Conservation (phyloP, 2,329 filamentous ascomycete species). For the Diaporthe caulivora region DNA sequence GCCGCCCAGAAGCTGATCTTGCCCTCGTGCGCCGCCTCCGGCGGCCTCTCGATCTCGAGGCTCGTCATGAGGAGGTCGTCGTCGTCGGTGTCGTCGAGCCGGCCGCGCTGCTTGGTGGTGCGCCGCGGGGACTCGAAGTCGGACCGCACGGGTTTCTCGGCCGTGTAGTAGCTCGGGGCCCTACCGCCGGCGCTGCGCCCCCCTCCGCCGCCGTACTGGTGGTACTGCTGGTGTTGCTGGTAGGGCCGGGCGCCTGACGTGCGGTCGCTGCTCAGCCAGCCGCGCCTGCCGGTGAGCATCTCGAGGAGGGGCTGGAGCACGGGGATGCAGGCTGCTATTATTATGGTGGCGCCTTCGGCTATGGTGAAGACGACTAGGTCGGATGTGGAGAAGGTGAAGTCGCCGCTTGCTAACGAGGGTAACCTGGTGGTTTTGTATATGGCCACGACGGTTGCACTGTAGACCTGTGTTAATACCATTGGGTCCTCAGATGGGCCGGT, state of each 20-base stretch:
- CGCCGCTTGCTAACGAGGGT: constrained; percentile 44
- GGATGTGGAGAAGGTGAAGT: constrained; percentile 52
- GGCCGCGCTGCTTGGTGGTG: background rate
- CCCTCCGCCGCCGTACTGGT: no score
- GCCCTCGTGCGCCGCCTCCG: no score
- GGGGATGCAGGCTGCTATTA: constrained; percentile 52
- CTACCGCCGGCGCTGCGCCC: background rate
- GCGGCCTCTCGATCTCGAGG: background rate
- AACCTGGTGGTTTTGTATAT: constrained; percentile 50
- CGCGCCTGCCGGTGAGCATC: constrained; percentile 41
- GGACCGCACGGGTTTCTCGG: constrained; percentile 17
- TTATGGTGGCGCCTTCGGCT: constrained; percentile 50
- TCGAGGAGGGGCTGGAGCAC: constrained; percentile 50
- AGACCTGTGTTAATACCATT: background rate
- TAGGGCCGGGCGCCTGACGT: constrained; percentile 21
- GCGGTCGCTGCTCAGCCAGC: constrained; percentile 32
- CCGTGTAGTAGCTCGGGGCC: constrained; percentile 8
- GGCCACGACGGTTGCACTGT: constrained; percentile 46
- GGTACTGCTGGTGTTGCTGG: background rate
- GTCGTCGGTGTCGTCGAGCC: constrained; percentile 6
- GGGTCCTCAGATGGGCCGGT: background rate
- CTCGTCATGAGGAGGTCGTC: constrained; percentile 27
- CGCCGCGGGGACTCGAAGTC: constrained; percentile 11
- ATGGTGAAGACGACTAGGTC: constrained; percentile 56
- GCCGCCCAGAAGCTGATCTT: background rate